Evolutionary conservation across 495 filamentous ascomycete genomes (phyloP).

Genomic region (Usnea hakonensis): DNA sequence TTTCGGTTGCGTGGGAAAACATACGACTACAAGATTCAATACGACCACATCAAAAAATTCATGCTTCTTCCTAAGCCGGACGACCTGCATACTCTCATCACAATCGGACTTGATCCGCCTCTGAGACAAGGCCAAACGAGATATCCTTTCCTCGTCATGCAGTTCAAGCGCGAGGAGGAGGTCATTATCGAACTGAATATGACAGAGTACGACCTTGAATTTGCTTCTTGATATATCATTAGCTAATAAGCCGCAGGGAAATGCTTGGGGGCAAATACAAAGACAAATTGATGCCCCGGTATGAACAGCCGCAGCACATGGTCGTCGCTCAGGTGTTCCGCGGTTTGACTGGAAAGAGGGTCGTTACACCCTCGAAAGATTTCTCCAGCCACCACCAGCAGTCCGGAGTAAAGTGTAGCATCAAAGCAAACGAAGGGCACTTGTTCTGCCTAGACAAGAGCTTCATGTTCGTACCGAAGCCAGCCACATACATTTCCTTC

Average conservation of each 20-base stretch:
- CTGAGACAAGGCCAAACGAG: constrained; percentile 95
- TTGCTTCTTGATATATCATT: not conserved
- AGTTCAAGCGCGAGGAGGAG: constrained; percentile 96
- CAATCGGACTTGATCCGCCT: constrained; percentile 90
- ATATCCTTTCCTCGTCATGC: constrained; percentile 99
- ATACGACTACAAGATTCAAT: constrained; percentile 99
- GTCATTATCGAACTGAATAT: constrained; percentile 95
- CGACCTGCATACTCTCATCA: constrained; percentile 89
- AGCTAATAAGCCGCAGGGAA: constrained; percentile 36
- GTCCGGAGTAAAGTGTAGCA: constrained; percentile 95
- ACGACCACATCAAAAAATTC: constrained; percentile 95
- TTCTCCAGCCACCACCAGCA: constrained; percentile 85
- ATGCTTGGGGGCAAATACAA: constrained; percentile 75
- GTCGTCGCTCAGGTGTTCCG: constrained; percentile 93
- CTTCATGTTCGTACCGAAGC: constrained; percentile 98
- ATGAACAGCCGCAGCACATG: constrained; percentile 83
- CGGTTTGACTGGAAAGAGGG: constrained; percentile 86
- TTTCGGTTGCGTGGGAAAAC: constrained; percentile 98
- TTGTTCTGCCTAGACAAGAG: constrained; percentile 96
- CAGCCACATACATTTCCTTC: constrained; percentile 89
- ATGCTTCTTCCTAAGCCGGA: constrained; percentile 97
- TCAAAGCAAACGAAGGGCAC: constrained; percentile 97
- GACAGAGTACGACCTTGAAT: constrained; percentile 59
- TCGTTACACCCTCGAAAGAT: constrained; percentile 87
- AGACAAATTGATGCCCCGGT: constrained; percentile 75